Percentiles rank a stretch among this genome's conserved stretches.
phyloP scores from a whole-genome alignment of 345 rosid genomes.

The Eutrema yunnanense region DNA sequence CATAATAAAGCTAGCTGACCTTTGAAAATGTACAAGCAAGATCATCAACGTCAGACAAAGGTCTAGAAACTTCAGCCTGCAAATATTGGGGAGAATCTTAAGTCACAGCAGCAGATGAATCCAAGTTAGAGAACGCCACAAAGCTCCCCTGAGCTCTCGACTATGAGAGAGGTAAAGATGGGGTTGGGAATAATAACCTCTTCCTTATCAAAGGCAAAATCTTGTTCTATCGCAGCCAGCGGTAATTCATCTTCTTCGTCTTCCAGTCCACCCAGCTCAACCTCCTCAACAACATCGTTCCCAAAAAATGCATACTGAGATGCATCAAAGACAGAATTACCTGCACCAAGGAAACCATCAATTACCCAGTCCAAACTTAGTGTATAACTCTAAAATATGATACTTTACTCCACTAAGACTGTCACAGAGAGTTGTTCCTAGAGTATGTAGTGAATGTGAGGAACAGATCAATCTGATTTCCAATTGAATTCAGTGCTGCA shows the following conservation, averaged over 20 bases:
- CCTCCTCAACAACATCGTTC: conserved; percentile 72
- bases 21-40: conserved; percentile 71
- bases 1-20: conserved; percentile 40
- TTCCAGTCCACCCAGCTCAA: conserved; percentile 90
- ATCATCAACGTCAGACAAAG: conserved; percentile 65
- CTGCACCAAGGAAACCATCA: conserved; percentile 30
- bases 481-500: no score
- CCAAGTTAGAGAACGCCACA: not conserved
- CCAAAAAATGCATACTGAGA: conserved; percentile 96
- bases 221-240: conserved; percentile 45
- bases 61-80: conserved; percentile 53
- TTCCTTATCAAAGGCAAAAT: conserved; percentile 49
- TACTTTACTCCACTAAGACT: not conserved
- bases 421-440: not conserved
- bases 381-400: not conserved
- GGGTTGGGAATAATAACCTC: conserved; percentile 40
- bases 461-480: not conserved
- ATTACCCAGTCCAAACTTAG: not conserved
- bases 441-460: not conserved
- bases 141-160: not conserved
- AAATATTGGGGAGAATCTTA: conserved; percentile 21
- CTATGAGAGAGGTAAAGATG: not conserved
- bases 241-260: conserved; percentile 53
- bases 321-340: conserved; percentile 65
- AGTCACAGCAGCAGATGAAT: not conserved